Evolutionary conservation across 768 basidiomycete genomes (phyloP), one percentile per base, ranked within the genome.

Genomic region (Mycena galopus): DNA sequence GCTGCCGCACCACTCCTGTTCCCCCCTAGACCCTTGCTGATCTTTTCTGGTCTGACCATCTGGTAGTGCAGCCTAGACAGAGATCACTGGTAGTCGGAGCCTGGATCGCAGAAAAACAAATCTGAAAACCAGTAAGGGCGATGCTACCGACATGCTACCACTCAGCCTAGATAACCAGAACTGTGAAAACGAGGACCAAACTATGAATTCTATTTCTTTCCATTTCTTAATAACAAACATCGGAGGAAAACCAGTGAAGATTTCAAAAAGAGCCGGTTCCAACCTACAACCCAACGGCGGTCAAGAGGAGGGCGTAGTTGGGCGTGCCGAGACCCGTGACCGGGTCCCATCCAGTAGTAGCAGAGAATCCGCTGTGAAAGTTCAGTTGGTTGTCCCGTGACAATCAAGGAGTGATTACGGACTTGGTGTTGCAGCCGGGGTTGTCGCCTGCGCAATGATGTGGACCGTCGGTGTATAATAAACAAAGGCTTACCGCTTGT

Each of bases 341-440:
- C 21, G 62, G 62, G 21, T 70, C 69, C 69, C 69, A 70, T 1
- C 70, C 70, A 3, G n/a, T 23, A 2, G 1, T 42, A 1, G 65
- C 70, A 6, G 57, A 11, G 64, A 71, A 66, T 21, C 70, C 64
- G 17, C 70, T 71, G 14, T 7, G 19, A 0, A 25, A 4, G 39
- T 10, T 60, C 23, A 53, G 27, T 29, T 17, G 12, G 16, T 16
- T 35, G 3, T 0, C 9, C 30, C 10, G 17, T 35, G 51, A 21
- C 2, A 25, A n/a, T 39, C 39, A 3, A 12, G 14, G 33, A 23
- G 27, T 4, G 14, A 51, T 2, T 25, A 56, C 69, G 27, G 12
- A 71, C 70, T 65, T 61, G 58, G 64, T 66, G 47, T 23, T 61
- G 53, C 70, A 71, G 9, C 70, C 65, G 4, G 70, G 70, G 65